These are phyloP conservation scores for Magnaporthiopsis poae DNA, from an alignment of 2,329 filamentous ascomycete species.

Conservation along the genomic window DNA sequence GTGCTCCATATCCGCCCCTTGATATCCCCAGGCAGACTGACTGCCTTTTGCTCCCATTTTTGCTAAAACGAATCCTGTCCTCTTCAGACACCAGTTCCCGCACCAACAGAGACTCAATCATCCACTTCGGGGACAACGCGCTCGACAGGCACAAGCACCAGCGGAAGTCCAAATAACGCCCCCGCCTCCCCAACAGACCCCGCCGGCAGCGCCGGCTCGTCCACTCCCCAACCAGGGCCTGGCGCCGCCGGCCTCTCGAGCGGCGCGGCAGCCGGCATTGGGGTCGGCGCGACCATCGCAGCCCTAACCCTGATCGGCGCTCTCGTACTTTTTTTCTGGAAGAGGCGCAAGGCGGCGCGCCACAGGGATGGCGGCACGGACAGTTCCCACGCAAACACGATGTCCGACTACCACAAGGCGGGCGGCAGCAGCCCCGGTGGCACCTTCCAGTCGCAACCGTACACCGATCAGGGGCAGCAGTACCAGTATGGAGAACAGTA, in stretches of 20 bases:
- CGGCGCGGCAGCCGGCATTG: constrained; percentile 26
- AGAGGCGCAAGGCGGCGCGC: constrained; percentile 17
- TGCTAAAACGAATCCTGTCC: background rate
- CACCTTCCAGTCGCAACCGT: background rate
- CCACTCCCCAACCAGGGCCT: background rate
- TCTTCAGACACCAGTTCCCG: background rate
- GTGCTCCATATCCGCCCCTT: too few species aligned
- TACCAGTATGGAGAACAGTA: background rate
- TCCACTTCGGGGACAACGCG: too few species aligned
- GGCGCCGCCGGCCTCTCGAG: constrained; percentile 17
- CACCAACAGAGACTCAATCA: background rate
- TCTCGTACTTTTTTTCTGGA: constrained; percentile 18
- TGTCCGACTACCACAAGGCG: background rate
- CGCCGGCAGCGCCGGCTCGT: background rate
- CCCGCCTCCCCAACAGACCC: background rate
- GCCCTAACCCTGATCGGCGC: constrained; percentile 23
- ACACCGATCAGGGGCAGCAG: background rate
- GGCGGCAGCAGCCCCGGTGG: background rate
- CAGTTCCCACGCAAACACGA: background rate
- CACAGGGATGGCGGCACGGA: background rate
- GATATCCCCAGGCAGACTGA: background rate
- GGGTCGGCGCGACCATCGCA: constrained; percentile 25
- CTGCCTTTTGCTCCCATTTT: background rate
- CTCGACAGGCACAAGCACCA: background rate
- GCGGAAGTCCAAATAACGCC: background rate